Evolutionary conservation across 73 alveolate species (phyloP).

Genomic region (Paramecium octaurelia): DNA sequence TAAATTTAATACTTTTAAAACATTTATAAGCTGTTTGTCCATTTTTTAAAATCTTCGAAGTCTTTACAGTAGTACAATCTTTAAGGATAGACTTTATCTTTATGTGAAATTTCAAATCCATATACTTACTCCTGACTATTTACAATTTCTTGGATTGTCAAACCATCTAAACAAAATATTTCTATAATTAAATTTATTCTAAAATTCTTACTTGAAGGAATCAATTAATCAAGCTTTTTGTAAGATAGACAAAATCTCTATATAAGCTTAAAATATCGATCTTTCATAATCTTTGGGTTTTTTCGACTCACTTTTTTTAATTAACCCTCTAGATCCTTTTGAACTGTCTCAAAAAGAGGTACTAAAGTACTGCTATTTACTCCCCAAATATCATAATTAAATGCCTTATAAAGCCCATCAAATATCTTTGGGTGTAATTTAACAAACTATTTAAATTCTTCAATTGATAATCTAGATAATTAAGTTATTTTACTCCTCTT

Average conservation of each 20-base stretch:
- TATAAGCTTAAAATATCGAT: neutral
- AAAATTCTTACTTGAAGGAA: neutral
- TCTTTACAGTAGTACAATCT: neutral
- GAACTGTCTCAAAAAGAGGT: neutral
- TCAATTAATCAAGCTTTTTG: neutral
- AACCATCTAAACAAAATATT: slow-evolving; percentile 27
- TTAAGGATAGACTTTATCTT: neutral
- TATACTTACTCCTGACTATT: neutral
- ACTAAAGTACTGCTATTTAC: neutral
- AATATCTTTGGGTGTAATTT: slow-evolving; percentile 13
- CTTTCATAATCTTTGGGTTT: neutral
- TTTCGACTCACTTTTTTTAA: neutral
- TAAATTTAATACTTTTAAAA: neutral
- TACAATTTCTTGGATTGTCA: neutral
- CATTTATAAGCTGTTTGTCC: neutral
- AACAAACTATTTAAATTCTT: slow-evolving; percentile 32
- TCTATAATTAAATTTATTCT: neutral
- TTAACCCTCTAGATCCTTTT: neutral
- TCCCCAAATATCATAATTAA: slow-evolving; percentile 42
- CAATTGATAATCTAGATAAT: neutral
- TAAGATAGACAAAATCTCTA: neutral
- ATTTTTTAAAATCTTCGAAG: neutral
- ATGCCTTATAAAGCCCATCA: slow-evolving; percentile 31
- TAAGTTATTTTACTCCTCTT: neutral
- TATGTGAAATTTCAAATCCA: slow-evolving; percentile 40